These are phyloP conservation scores for Tetracladium setigerum DNA, from an alignment of 495 filamentous ascomycete genomes.

Conservation along the genomic window DNA sequence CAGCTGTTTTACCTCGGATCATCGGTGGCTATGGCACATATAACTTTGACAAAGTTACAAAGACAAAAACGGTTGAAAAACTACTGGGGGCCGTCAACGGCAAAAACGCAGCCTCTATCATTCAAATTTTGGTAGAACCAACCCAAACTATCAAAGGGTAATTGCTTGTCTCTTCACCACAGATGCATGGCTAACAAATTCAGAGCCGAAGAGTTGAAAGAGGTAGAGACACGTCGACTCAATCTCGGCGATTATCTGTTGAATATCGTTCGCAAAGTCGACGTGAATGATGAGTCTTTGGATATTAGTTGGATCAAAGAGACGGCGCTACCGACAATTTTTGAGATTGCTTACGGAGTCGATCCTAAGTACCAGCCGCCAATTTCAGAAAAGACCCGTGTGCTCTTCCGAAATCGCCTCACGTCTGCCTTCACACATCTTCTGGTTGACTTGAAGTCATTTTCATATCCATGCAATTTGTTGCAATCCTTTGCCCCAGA, in stretches of 20 bases:
- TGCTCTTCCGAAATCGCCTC: slow-evolving; percentile 61
- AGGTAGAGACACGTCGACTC: slow-evolving; percentile 38
- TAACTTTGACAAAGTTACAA: slow-evolving; percentile 81
- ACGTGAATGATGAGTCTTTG: slow-evolving; percentile 7
- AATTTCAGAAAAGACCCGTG: slow-evolving; percentile 52
- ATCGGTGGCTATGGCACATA: slow-evolving; percentile 60
- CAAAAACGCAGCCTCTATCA: slow-evolving; percentile 36
- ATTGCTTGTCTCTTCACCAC: background rate
- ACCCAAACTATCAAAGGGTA: slow-evolving; percentile 25
- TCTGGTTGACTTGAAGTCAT: slow-evolving; percentile 52
- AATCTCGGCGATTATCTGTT: slow-evolving; percentile 48
- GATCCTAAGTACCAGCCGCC: slow-evolving; percentile 36
- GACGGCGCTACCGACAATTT: slow-evolving; percentile 34
- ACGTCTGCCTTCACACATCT: slow-evolving; percentile 57
- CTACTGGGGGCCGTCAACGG: slow-evolving; percentile 57
- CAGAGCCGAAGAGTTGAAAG: slow-evolving; percentile 14
- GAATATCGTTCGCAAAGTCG: slow-evolving; percentile 27
- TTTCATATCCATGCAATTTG: slow-evolving; percentile 38
- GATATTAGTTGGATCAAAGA: slow-evolving; percentile 28
- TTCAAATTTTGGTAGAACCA: slow-evolving; percentile 33
- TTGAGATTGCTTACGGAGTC: slow-evolving; percentile 40
- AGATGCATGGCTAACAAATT: background rate
- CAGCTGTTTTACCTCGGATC: slow-evolving; percentile 53
- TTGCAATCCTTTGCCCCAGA: slow-evolving; percentile 37
- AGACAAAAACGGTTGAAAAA: slow-evolving; percentile 78